Percentiles rank a stretch among this genome's conserved stretches.
phyloP scores from a whole-genome alignment of 306 rosid species.

The Cicer pinnatifidum region DNA sequence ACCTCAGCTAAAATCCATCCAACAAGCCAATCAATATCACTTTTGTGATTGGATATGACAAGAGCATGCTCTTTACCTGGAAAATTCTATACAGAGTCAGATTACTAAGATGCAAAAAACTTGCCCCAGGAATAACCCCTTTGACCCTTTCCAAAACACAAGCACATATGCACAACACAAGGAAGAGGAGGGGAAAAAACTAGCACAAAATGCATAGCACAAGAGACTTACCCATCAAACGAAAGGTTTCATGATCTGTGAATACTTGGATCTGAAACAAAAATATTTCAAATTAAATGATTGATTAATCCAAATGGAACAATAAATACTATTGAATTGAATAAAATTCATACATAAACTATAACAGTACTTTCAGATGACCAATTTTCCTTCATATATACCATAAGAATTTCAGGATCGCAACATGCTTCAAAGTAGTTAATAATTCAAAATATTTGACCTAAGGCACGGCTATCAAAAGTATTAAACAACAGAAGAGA shows the following conservation, averaged over 20 bases:
- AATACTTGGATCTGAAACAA: slow-evolving; percentile 71
- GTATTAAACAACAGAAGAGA: slow-evolving; percentile 34
- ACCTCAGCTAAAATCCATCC: slow-evolving; percentile 96
- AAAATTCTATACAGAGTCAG: slow-evolving; percentile 43
- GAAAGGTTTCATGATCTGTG: slow-evolving; percentile 72
- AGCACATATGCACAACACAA: slow-evolving; percentile 18
- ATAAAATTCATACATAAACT: slow-evolving; percentile 8
- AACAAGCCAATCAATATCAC: slow-evolving; percentile 97
- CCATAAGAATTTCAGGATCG: slow-evolving; percentile 20
- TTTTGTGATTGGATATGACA: slow-evolving; percentile 78
- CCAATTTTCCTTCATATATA: slow-evolving; percentile 9
- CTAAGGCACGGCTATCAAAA: slow-evolving; percentile 1
- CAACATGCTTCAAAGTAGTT: slow-evolving; percentile 34
- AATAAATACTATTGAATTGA: slow-evolving; percentile 35
- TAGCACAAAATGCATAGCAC: slow-evolving; percentile 22
- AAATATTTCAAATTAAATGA: slow-evolving; percentile 44
- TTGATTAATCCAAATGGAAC: slow-evolving; percentile 40
- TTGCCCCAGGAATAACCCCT: background rate
- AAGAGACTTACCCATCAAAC: slow-evolving; percentile 74
- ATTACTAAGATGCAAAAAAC: slow-evolving; percentile 23
- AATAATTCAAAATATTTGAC: background rate
- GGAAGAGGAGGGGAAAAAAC: background rate
- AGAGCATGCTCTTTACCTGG: slow-evolving; percentile 95
- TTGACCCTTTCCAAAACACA: slow-evolving; percentile 26
- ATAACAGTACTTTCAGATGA: slow-evolving; percentile 1